A percentile compares a stretch with the other conserved stretches of the same genome.
These are phyloP conservation scores for Fusarium sp. DNA, from an alignment of 2,329 filamentous ascomycete species.

Conservation along the genomic window DNA sequence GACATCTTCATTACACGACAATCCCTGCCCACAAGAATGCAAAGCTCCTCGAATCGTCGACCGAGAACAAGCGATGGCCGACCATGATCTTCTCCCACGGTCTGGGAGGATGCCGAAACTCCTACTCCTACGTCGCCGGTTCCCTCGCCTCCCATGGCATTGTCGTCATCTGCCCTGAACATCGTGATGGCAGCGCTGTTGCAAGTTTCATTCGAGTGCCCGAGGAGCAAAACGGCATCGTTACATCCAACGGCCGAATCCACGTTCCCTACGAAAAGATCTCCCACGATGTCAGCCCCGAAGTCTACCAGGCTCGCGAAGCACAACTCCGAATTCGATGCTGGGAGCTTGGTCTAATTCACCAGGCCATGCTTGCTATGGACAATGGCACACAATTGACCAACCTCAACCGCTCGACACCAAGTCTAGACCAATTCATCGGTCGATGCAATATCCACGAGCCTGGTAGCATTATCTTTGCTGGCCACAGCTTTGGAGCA, in stretches of 20 bases:
- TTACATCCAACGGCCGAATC: conserved; percentile 45
- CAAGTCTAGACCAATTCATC: conserved; percentile 69
- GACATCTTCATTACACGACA: conserved; percentile 78
- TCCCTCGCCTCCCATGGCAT: conserved; percentile 85
- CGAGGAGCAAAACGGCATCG: conserved; percentile 55
- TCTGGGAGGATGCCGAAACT: conserved; percentile 82
- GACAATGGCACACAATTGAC: conserved; percentile 65
- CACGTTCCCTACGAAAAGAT: conserved; percentile 64
- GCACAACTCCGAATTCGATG: conserved; percentile 79
- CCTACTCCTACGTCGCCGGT: conserved; percentile 85
- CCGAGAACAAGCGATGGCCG: conserved; percentile 73
- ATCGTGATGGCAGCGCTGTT: conserved; percentile 83
- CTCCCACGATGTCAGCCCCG: conserved; percentile 72
- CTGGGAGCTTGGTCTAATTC: conserved; percentile 81
- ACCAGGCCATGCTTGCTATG: conserved; percentile 75
- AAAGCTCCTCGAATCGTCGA: conserved; percentile 65
- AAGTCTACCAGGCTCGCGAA: conserved; percentile 76
- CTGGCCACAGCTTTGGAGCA: conserved; percentile 85
- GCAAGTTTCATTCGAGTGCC: conserved; percentile 78
- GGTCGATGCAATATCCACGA: conserved; percentile 74
- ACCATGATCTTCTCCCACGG: conserved; percentile 90
- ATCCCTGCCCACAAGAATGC: conserved; percentile 82
- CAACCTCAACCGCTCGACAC: conserved; percentile 66
- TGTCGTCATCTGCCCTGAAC: conserved; percentile 84
- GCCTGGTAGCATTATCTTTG: conserved; percentile 79